Evolutionary conservation across 257 asterid genomes (phyloP).

Genomic region (Penstemon barbatus): DNA sequence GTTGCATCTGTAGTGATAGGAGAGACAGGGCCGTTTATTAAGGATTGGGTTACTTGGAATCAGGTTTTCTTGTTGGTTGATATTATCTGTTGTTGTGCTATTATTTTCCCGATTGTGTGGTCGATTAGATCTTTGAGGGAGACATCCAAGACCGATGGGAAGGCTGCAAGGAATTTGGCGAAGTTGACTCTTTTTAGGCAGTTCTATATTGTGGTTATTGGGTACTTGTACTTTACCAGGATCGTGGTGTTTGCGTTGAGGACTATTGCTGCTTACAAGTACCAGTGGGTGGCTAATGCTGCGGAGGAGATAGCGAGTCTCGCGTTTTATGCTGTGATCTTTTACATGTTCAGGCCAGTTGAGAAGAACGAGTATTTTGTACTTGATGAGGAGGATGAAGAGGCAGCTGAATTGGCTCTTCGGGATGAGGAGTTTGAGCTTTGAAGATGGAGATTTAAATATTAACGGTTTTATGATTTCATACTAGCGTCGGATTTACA

Average conservation of each 20-base stretch:
- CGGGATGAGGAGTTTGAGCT: constrained; percentile 91
- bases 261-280: constrained; percentile 87
- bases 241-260: constrained; percentile 90
- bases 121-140: constrained; percentile 94
- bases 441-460: constrained; percentile 43
- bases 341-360: constrained; percentile 96
- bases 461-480: constrained; percentile 31
- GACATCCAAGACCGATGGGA: constrained; percentile 95
- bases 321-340: constrained; percentile 75
- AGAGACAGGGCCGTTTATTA: constrained; percentile 95
- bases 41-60: constrained; percentile 95
- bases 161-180: constrained; percentile 92
- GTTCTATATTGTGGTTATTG: constrained; percentile 91
- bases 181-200: constrained; percentile 93
- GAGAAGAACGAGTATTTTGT: constrained; percentile 87
- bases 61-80: constrained; percentile 89
- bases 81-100: constrained; percentile 86
- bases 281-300: constrained; percentile 91
- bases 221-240: constrained; percentile 92
- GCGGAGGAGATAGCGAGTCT: constrained; percentile 92
- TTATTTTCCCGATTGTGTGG: constrained; percentile 96
- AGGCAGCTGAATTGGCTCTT: constrained; percentile 89
- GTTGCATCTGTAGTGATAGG: constrained; percentile 87
- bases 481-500: constrained; percentile 32
- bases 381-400: constrained; percentile 89